These are phyloP conservation scores for Eucalyptus virginea DNA, from an alignment of 345 rosid genomes.

Conservation along the genomic window DNA sequence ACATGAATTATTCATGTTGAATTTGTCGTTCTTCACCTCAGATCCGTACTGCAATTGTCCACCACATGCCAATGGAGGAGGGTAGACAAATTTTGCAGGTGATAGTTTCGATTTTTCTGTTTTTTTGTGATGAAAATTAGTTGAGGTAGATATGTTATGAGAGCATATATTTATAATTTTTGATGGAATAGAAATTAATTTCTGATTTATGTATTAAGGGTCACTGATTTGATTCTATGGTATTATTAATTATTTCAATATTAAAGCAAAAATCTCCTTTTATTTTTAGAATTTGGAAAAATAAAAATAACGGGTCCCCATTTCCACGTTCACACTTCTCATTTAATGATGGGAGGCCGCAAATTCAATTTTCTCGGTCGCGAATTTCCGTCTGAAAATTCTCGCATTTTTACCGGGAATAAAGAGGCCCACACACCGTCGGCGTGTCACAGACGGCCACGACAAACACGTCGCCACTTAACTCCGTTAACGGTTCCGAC, in stretches of 20 bases:
- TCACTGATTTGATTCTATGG: not conserved
- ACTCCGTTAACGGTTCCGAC: slow-evolving; percentile 4
- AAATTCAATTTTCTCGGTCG: not conserved
- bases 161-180: not conserved
- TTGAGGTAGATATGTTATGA: not conserved
- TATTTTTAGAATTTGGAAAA: too few species aligned
- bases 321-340: not conserved
- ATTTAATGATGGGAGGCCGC: not conserved
- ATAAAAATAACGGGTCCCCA: not conserved
- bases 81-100: not conserved
- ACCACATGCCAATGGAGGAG: not conserved
- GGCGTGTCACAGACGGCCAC: slow-evolving; percentile 4
- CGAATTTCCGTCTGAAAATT: not conserved
- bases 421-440: not conserved
- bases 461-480: not conserved
- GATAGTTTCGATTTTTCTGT: not conserved
- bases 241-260: too few species aligned
- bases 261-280: too few species aligned
- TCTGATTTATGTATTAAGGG: not conserved
- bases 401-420: not conserved
- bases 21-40: not conserved
- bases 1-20: not conserved
- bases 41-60: too few species aligned
- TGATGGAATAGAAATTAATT: not conserved
- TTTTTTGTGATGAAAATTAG: too few species aligned